Base-by-base conservation (phyloP, 2,329 filamentous ascomycete genomes). In the Monosporascus ibericus region DNA sequence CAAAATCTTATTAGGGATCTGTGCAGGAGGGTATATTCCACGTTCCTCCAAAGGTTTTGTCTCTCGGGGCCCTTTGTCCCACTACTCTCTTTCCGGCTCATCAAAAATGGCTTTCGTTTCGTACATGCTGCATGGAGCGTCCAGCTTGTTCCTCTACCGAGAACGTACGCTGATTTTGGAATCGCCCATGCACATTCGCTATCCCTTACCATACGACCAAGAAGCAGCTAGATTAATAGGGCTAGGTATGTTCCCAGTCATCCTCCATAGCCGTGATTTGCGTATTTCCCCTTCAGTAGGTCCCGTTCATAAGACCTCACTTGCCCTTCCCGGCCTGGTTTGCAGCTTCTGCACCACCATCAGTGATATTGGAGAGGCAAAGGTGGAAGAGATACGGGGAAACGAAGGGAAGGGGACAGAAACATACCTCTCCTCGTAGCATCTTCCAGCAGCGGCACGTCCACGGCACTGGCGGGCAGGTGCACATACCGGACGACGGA, bases 401-500 rank as follows among this genome's bases (percentile, higher is more conserved):
- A 48, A 42, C 6, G 17, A 36, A 48, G 36, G 15, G 24, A 27
- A 44, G n/a, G 24, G 25, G 47, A 52, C 42, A 38, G 22, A 9
- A 37, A 61, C 73, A 64, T 74, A 89, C 89, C 89, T 84, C 90
- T 85, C 70, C 90, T 83, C 55, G 90, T 95, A 20, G 92, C 92
- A 75, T 96, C 92, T 75, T 96, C 92, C 56, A 96, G 73, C 57
- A 96, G 72, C 36, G 89, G 87, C 25, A 91, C 87, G 67, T 96
- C 92, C 39, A 96, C 91, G 44, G 88, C 87, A 27, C 78, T 81
- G 7, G 86, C 86, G 0, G 92, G 91, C 48, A 96, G 75, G 70
- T 96, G 90, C 48, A 96, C 90, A 66, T 96, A 96, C 62, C 92
- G 81, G 58, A 96, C 92, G 44, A 96, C 92, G 52, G 89, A 95